Base-by-base conservation (phyloP, 305 asterid genomes). In the Solanum aculeatissimum region DNA sequence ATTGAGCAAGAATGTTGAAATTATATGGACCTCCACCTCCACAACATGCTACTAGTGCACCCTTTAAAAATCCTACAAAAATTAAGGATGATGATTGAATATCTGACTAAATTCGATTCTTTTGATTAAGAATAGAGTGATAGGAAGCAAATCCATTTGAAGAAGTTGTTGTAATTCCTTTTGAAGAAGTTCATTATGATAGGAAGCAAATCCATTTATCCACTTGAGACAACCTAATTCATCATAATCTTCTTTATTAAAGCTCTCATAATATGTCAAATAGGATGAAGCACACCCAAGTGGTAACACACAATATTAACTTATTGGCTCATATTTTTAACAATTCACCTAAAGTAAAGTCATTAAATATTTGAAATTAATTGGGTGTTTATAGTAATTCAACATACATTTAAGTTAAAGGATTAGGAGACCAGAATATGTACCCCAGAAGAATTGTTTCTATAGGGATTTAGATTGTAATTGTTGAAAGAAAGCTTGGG, bases 11-110 rank as follows among this genome's bases (percentile, higher is more conserved):
- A 0, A 6, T 2, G 12, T 87, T 89, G 9, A 70, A 62, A 27
- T 89, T 90, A 80, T 87, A 91, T 9, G 88, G 84, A 14, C 93
- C 96, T 13, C 87, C 91, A 8, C 80, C 91, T 27, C 92, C 94
- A 80, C 94, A 91, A 23, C 96, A 92, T 5, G 93, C 91, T 3
- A 21, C 62, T 0, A 90, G 85, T 42, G 70, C 84, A 66, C 89
- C 80, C 4, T 40, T 47, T 11, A 47, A 12, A 85, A 92, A 89
- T n/a, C 95, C 94, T 91, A 82, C 21, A 72, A 63, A 63, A n/a
- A 87, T 87, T 69, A n/a, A n/a, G n/a, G n/a, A n/a, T n/a, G n/a
- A n/a, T n/a, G n/a, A n/a, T n/a, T n/a, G n/a, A n/a, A n/a, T n/a
- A n/a, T n/a, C n/a, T n/a, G n/a, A n/a, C n/a, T n/a, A n/a, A n/a